Evolutionary conservation across 1,284 basidiomycete species (phyloP), one percentile per base, ranked within the genome.

Genomic region (Neonothopanus nambi): DNA sequence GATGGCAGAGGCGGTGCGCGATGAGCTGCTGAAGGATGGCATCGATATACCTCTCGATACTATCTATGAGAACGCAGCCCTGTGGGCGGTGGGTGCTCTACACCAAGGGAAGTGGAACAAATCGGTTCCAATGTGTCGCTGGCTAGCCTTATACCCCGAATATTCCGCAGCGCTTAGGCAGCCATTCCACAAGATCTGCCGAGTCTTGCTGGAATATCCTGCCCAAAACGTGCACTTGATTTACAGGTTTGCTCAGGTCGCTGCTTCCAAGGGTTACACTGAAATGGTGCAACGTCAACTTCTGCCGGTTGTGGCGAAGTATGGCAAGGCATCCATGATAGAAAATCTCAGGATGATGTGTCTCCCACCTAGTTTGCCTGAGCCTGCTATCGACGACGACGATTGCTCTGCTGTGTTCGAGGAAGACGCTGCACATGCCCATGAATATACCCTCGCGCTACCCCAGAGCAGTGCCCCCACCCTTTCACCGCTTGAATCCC

Each of bases 131-230:
- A 48, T 48, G 28, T 23, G 24, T 21, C n/a, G 17, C 23, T 80
- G 77, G 77, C 66, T 75, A 48, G 64, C 70, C 9, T 64, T 78
- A 26, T 59, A 75, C 26, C 78, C 76, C 3, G 49, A 61, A 67
- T 13, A 33, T 57, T 8, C 57, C 57, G 5, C 62, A 67, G 8
- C 13, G 30, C 9, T 8, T 33, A 33, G 12, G n/a, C 11, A 40
- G 11, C 23, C 41, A 6, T 41, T 51, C 30, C 43, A 20, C n/a
- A n/a, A 40, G 38, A 41, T 45, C n/a, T 23, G 28, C 12, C n/a
- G 18, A 12, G 17, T 38, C n/a, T 42, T 55, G 17, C 40, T 51
- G 17, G 33, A 9, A 28, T 23, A 51, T 9, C 48, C 54, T 24
- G 18, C 9, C 9, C 8, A 7, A 20, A 48, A 49, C 24, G 8